phyloP scores from a whole-genome alignment of 176 grass and related monocot species.

The Poa annua region DNA sequence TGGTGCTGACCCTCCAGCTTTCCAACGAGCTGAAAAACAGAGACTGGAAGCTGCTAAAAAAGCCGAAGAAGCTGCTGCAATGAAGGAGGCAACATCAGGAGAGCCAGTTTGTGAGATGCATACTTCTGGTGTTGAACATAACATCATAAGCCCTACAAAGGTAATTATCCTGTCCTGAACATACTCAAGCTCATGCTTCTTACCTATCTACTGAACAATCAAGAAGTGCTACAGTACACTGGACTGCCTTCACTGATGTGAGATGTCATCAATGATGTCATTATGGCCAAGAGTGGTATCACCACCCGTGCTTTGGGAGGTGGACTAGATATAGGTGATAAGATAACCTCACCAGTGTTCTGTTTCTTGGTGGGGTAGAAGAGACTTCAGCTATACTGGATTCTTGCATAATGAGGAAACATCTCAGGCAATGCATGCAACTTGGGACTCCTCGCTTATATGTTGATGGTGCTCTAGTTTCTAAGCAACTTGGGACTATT shows the following conservation, averaged over 20 bases:
- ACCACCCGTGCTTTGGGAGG: not conserved
- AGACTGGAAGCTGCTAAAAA: slow-evolving; percentile 59
- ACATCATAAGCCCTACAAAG: slow-evolving; percentile 34
- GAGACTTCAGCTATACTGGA: not conserved
- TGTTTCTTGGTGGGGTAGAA: not conserved
- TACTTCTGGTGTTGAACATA: slow-evolving; percentile 42
- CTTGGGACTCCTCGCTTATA: slow-evolving; percentile 1
- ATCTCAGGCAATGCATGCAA: not conserved
- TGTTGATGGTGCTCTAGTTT: not conserved
- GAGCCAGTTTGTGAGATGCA: slow-evolving; percentile 48
- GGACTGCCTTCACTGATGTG: not conserved
- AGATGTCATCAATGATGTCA: not conserved
- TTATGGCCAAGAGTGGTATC: not conserved
- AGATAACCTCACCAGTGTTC: slow-evolving; percentile 2
- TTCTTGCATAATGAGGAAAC: not conserved
- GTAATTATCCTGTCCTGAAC: slow-evolving; percentile 35
- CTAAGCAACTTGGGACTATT: not conserved
- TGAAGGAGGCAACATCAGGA: slow-evolving; percentile 17
- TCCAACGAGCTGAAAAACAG: slow-evolving; percentile 81
- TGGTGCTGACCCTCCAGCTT: slow-evolving; percentile 85
- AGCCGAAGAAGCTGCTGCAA: slow-evolving; percentile 38
- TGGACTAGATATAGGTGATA: not conserved
- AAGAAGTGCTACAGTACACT: not conserved
- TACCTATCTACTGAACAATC: slow-evolving; percentile 11
- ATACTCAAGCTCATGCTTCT: slow-evolving; percentile 8